Evolutionary conservation across 805 yeast genomes (phyloP).

Genomic region (Yarrowia sp.): DNA sequence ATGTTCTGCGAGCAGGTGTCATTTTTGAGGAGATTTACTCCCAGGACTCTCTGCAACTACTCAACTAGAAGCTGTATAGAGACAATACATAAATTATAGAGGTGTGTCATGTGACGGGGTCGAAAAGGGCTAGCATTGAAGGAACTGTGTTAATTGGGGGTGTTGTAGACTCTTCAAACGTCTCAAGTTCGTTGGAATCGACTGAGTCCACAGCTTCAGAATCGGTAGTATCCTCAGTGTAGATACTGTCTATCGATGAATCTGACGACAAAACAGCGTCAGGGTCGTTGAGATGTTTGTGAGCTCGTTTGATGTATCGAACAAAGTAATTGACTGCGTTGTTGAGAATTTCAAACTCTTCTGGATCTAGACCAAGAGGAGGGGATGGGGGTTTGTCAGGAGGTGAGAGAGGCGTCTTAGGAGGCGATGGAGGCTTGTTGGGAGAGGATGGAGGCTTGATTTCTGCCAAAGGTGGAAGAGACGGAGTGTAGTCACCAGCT

Average conservation of each 20-base stretch:
- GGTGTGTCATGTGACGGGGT: neutral
- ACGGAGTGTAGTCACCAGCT: no score
- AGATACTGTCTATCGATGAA: neutral
- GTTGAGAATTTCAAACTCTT: neutral
- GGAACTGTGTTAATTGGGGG: neutral
- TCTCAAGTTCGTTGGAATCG: neutral
- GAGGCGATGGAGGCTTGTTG: no score
- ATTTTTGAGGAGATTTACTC: constrained; percentile 37
- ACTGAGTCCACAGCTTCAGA: neutral
- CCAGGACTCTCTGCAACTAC: constrained; percentile 12
- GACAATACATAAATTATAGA: constrained; percentile 21
- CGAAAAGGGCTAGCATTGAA: neutral
- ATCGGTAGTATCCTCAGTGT: neutral
- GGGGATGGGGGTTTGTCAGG: no score
- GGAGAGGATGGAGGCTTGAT: no score
- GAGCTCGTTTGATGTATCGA: neutral
- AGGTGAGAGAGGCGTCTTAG: no score
- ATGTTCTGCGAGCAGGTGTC: constrained; percentile 32
- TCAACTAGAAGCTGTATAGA: neutral
- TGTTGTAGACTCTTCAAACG: neutral
- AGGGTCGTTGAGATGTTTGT: neutral
- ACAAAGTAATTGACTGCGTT: constrained; percentile 18
- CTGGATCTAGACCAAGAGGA: no score
- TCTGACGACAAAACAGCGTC: neutral
- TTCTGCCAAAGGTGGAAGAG: no score